Base-by-base conservation (phyloP, 108 stramenopile genomes). In the Seminavis robusta region DNA sequence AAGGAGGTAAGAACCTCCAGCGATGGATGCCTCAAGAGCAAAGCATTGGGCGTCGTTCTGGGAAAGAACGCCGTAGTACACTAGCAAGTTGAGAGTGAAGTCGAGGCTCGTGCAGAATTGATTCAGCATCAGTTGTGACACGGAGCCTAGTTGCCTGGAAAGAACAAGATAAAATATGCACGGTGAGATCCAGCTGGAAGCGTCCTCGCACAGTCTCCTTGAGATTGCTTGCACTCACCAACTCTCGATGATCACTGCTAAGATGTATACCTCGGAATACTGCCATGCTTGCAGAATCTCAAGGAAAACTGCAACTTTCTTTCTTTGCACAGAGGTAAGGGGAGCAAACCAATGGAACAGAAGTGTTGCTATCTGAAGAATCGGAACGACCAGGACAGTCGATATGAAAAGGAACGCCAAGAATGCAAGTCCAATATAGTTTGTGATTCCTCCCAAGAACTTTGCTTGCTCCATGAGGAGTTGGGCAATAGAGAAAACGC, bases 251-350 rank as follows among this genome's bases (percentile, higher is more conserved):
- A 88, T 59, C 28, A 88, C 52, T 0, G 83, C 73, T 20, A 92
- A 38, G 0, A 92, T 62, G 61, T 76, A 88, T 3, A 92, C 90
- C 62, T 92, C 90, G 45, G 74, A 73, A 47, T 92, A 92, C 41
- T 92, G 86, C 90, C 90, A 92, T 25, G 90, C 86, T 32, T 54
- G 57, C 23, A 92, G 39, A 46, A 72, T 65, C 44, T 92, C 86
- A 53, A 77, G 61, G 24, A 69, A 10, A n/a, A 79, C 67, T 1
- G 51, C 9, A 39, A 72, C 63, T 28, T 63, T 23, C 24, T 48
- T 4, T 5, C 47, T 24, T 28, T 28, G 3, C 3, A 23, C 3
- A 16, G 26, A 23, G 4, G 47, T 23, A 23, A 48, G 24, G 47
- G 21, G 47, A 16, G 65, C 72, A 49, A 69, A 80, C 86, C 86